These are phyloP conservation scores for Neophaeococcomyces mojaviensis DNA, from an alignment of 2,329 filamentous ascomycete species.

Conservation along the genomic window DNA sequence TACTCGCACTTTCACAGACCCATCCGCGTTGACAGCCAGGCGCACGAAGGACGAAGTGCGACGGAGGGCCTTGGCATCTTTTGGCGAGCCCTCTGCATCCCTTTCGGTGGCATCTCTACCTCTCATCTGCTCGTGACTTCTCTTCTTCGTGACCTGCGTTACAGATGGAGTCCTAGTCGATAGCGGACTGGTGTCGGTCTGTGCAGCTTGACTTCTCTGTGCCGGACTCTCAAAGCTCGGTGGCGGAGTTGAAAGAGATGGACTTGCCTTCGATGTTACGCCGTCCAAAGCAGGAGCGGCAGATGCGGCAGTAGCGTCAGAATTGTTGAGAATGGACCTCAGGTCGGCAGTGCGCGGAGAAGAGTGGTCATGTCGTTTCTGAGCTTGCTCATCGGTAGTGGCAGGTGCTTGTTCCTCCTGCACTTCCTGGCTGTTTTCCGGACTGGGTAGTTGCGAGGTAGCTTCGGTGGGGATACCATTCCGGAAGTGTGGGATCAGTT, in stretches of 20 bases:
- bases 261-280: slow-evolving; percentile 1
- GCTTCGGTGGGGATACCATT: slow-evolving; percentile 7
- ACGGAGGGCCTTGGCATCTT: slow-evolving; percentile 26
- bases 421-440: slow-evolving; percentile 3
- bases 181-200: slow-evolving; percentile 4
- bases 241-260: slow-evolving; percentile 11
- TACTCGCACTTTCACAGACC: slow-evolving; percentile 77
- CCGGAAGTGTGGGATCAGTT: slow-evolving; percentile 47
- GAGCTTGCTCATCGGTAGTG: not conserved
- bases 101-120: slow-evolving; percentile 25
- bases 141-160: slow-evolving; percentile 10
- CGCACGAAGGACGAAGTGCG: slow-evolving; percentile 50
- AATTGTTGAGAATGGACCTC: slow-evolving; percentile 1
- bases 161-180: slow-evolving; percentile 8
- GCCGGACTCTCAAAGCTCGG: slow-evolving; percentile 12
- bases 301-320: not conserved
- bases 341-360: not conserved
- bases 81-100: slow-evolving; percentile 29
- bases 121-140: slow-evolving; percentile 19
- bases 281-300: not conserved
- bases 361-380: not conserved
- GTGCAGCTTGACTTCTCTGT: not conserved
- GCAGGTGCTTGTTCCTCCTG: not conserved
- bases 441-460: slow-evolving; percentile 2
- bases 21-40: slow-evolving; percentile 76